phyloP scores from a whole-genome alignment of 495 filamentous ascomycete species.

The Cercophora scortea region DNA sequence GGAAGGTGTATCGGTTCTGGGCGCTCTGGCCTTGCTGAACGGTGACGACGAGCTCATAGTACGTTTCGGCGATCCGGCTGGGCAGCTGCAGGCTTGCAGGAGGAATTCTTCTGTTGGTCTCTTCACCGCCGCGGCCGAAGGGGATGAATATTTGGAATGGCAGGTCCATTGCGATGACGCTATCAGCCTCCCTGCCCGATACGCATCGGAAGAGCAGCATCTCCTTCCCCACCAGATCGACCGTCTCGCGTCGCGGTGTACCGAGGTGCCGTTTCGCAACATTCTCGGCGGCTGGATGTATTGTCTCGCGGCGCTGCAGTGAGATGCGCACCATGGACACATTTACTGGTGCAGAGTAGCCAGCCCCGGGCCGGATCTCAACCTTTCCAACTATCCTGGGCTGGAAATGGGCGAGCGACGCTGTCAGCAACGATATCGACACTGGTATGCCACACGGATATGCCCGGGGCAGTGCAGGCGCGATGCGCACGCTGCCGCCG shows the following conservation, averaged over 20 bases:
- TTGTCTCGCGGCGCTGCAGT: slow-evolving; percentile 87
- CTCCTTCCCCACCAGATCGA: slow-evolving; percentile 91
- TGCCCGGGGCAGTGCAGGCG: neutral
- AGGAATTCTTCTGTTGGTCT: slow-evolving; percentile 79
- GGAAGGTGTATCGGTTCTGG: slow-evolving; percentile 84
- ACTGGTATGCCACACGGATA: neutral
- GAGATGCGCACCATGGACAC: slow-evolving; percentile 93
- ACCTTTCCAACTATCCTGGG: slow-evolving; percentile 96
- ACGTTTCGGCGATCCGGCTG: slow-evolving; percentile 89
- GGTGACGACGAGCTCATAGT: slow-evolving; percentile 90
- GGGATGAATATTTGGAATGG: slow-evolving; percentile 97
- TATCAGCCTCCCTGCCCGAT: slow-evolving; percentile 74
- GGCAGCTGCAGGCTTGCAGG: slow-evolving; percentile 87
- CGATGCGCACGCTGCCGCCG: too few species aligned
- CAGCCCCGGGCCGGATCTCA: slow-evolving; percentile 81
- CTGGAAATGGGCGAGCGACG: slow-evolving; percentile 33
- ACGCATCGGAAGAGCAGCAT: slow-evolving; percentile 84
- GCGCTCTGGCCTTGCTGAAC: slow-evolving; percentile 83
- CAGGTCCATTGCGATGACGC: slow-evolving; percentile 91
- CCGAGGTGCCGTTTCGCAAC: slow-evolving; percentile 87
- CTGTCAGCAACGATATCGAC: slow-evolving; percentile 16
- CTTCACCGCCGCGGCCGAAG: slow-evolving; percentile 81
- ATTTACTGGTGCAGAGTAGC: slow-evolving; percentile 77
- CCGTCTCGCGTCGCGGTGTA: slow-evolving; percentile 84
- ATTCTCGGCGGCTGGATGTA: slow-evolving; percentile 91